Evolutionary conservation across 1,284 basidiomycete genomes (phyloP).

Genomic region (Grifola frondosa): DNA sequence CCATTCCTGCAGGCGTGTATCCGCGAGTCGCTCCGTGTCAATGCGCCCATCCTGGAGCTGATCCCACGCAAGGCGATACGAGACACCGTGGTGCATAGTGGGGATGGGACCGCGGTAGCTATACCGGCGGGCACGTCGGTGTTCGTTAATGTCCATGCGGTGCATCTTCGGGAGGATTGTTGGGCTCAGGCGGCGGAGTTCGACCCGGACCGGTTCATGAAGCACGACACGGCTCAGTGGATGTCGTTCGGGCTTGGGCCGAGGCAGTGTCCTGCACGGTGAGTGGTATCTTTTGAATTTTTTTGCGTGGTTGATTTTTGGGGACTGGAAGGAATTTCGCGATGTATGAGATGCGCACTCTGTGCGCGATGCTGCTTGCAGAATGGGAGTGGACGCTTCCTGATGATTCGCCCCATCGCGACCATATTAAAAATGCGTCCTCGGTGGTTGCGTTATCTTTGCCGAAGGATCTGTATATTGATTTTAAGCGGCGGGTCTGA

Average conservation of each 20-base stretch:
- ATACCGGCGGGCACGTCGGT: conserved; percentile 27
- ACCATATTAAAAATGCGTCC: conserved; percentile 30
- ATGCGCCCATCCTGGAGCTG: conserved; percentile 30
- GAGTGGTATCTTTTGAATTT: no score
- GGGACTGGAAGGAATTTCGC: no score
- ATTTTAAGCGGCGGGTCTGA: no score
- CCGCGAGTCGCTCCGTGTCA: conserved; percentile 34
- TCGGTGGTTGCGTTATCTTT: conserved; percentile 32
- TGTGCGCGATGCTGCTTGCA: conserved; percentile 29
- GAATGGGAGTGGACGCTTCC: conserved; percentile 32
- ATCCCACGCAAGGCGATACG: conserved; percentile 27
- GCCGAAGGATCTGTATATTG: conserved; percentile 24
- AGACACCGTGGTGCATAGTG: conserved; percentile 10
- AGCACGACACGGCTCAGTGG: conserved; percentile 8
- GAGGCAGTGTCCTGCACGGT: conserved; percentile 31
- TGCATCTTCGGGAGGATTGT: conserved; percentile 27
- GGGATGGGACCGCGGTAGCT: no score
- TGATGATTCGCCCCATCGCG: conserved; percentile 24
- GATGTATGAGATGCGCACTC: conserved; percentile 32
- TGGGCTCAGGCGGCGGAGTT: conserved; percentile 22
- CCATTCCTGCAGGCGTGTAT: conserved; percentile 33
- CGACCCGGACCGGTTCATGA: conserved; percentile 24
- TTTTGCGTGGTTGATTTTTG: no score
- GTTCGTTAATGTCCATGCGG: conserved; percentile 30
- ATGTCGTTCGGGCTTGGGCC: conserved; percentile 22